phyloP scores from a whole-genome alignment of 1,284 basidiomycete genomes.

The Papiliotrema terrestris region DNA sequence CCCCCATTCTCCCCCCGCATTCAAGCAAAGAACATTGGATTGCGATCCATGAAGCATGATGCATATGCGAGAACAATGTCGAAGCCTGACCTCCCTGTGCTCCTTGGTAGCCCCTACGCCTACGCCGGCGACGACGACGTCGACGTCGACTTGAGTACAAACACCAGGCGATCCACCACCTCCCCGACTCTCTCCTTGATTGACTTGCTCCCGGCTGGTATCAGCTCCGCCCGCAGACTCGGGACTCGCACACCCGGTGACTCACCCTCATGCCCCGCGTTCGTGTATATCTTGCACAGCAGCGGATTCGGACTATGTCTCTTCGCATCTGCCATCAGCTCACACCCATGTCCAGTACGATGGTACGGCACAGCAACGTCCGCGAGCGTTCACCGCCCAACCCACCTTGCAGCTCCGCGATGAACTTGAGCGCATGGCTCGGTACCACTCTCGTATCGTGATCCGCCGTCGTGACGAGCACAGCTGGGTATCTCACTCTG shows the following conservation, averaged over 20 bases:
- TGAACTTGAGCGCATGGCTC: conserved; percentile 14
- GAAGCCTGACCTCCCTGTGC: too few relatives aligned
- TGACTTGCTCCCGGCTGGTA: conserved; percentile 7
- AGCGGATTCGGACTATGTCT: background rate
- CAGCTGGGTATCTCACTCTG: conserved; percentile 8
- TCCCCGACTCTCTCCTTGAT: conserved; percentile 10
- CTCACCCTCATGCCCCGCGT: conserved; percentile 17
- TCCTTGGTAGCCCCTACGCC: too few relatives aligned
- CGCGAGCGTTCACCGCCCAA: too few relatives aligned
- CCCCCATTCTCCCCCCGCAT: too few relatives aligned
- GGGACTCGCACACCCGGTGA: background rate
- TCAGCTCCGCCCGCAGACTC: background rate
- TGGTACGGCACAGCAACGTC: too few relatives aligned
- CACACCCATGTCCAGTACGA: background rate
- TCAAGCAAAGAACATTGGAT: too few relatives aligned
- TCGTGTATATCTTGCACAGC: conserved; percentile 11
- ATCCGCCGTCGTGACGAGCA: conserved; percentile 16
- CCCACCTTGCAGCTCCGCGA: conserved; percentile 14
- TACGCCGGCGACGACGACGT: too few relatives aligned
- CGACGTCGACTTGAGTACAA: background rate
- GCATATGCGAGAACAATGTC: too few relatives aligned
- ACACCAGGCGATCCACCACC: conserved; percentile 14
- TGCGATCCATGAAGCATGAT: too few relatives aligned
- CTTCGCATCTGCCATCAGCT: background rate
- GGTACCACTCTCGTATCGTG: conserved; percentile 17